These are phyloP conservation scores for Lupinus albus DNA, from an alignment of 306 rosid species.

Conservation along the genomic window DNA sequence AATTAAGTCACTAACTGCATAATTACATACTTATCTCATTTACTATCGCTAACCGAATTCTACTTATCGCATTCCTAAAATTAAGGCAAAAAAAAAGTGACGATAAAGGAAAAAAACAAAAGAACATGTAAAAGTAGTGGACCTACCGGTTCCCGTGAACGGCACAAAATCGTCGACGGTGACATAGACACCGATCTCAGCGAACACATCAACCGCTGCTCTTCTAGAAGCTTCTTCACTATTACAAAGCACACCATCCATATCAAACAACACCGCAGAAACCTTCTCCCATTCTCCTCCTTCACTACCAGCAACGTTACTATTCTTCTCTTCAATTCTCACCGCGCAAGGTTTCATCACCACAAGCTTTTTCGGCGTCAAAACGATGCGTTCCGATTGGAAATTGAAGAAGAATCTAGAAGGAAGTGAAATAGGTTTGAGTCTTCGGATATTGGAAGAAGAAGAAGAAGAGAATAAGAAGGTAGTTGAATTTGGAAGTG, in stretches of 20 bases:
- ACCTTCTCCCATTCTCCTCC: conserved; percentile 75
- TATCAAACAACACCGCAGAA: conserved; percentile 89
- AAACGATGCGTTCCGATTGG: conserved; percentile 48
- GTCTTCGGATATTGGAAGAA: conserved; percentile 32
- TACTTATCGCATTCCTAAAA: too few species aligned
- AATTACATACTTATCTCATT: too few species aligned
- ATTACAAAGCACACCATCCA: conserved; percentile 96
- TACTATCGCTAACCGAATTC: too few species aligned
- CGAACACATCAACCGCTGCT: conserved; percentile 81
- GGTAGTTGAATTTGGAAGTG: conserved; percentile 35
- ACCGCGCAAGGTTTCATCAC: conserved; percentile 60
- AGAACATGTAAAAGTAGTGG: conserved; percentile 49
- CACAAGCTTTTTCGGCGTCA: conserved; percentile 43
- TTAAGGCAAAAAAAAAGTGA: too few species aligned
- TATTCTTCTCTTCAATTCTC: conserved; percentile 61
- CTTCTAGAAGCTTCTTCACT: conserved; percentile 85
- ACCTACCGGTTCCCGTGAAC: conserved; percentile 96
- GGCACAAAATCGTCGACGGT: conserved; percentile 87
- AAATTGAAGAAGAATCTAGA: conserved; percentile 43
- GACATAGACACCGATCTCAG: conserved; percentile 83
- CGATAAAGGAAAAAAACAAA: background rate
- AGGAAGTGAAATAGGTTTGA: conserved; percentile 48
- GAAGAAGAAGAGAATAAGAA: conserved; percentile 42
- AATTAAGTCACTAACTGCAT: too few species aligned
- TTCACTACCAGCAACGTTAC: conserved; percentile 17